Evolutionary conservation across 1,284 basidiomycete species (phyloP), one percentile per base, ranked within the genome.

Genomic region (Quambalaria eucalypti): DNA sequence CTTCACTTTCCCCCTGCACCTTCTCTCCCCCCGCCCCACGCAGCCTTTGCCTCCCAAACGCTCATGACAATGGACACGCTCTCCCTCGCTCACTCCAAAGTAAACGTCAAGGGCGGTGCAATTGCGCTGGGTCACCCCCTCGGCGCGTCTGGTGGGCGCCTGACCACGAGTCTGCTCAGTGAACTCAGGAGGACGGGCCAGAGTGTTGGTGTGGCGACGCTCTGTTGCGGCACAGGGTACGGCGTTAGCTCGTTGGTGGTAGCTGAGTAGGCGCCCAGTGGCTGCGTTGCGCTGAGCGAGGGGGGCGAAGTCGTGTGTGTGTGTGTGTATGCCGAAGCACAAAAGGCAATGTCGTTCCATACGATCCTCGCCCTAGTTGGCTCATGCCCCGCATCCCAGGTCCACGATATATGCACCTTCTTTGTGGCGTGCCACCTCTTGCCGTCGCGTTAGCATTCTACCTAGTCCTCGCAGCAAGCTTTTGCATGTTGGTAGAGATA

Each of bases 61-160:
- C 54, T 73, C 19, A 70, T 69, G 71, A 63, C 62, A 28, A 62
- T 68, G 51, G 69, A 68, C 39, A 62, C 62, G 39, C 63, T 74
- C 54, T 59, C 61, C 28, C 54, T 74, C 26, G 60, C 64, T 21
- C 53, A 50, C 6, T 48, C 48, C 16, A 68, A 66, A 52, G 69
- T 74, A 21, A 74, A 74, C 55, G 65, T 56, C 33, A 73, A 73
- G 51, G 72, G 72, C n/a, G 72, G 72, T 21, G 72, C 72, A 10
- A 74, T 74, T 33, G 71, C 71, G 9, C 54, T 74, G 21, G 72
- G 72, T 16, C 70, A 74, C 51, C 72, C 70, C 21, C 59, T 74
- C 33, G 71, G 71, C 30, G 71, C 71, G 2, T 66, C 65, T 14
- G 71, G 71, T 23, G 67, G 67, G 44, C 56, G 71, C 23, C 50